Evolutionary conservation across 192 early-diverging fungal genomes (phyloP).

Genomic region (Oehlia diaphana): DNA sequence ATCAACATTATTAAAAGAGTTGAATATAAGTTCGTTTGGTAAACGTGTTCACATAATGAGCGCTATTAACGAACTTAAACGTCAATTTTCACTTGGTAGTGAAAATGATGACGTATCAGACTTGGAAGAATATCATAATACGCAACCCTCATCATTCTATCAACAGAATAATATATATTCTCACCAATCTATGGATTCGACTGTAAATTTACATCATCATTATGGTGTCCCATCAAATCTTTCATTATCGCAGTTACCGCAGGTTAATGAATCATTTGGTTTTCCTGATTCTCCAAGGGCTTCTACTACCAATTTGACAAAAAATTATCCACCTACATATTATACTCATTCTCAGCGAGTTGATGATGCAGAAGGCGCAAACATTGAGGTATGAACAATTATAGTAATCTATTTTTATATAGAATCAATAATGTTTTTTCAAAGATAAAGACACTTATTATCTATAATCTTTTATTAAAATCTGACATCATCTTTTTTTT

Average conservation of each 20-base stretch:
- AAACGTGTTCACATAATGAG: slow-evolving; percentile 71
- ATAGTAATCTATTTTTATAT: too few relatives aligned
- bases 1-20: slow-evolving; percentile 58
- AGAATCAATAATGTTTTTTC: not conserved
- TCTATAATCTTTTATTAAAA: too few relatives aligned
- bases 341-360: not conserved
- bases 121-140: not conserved
- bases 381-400: not conserved
- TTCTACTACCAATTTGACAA: not conserved
- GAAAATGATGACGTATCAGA: slow-evolving; percentile 12
- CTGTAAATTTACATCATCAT: not conserved
- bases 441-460: too few relatives aligned
- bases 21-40: slow-evolving; percentile 63
- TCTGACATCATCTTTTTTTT: too few relatives aligned
- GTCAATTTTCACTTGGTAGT: not conserved
- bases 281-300: not conserved
- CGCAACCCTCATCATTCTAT: not conserved
- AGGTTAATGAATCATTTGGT: not conserved
- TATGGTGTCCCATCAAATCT: not conserved
- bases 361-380: slow-evolving; percentile 1
- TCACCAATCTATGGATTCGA: not conserved
- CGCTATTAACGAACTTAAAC: slow-evolving; percentile 56
- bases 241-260: not conserved
- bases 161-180: not conserved
- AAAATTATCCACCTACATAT: not conserved